A percentile compares a stretch with the other conserved stretches of the same genome.
Evolutionary conservation across 2,329 filamentous ascomycete species (phyloP).

Genomic region (Xylaria sp.): DNA sequence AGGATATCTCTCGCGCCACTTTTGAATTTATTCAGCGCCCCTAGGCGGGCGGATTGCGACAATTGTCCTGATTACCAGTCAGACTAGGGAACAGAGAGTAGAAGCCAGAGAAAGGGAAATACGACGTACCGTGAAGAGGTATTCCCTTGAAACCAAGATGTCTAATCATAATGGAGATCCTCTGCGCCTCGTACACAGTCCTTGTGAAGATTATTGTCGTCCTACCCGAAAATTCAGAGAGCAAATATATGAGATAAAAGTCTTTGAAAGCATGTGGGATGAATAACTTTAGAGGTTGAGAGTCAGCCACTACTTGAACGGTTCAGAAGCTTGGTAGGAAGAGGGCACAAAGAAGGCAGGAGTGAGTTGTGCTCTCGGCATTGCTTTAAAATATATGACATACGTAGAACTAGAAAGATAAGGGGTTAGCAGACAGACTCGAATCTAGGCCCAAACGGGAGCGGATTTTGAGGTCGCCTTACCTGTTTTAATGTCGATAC

Average conservation of each 20-base stretch:
- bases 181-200: constrained; percentile 90
- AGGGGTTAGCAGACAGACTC: constrained; percentile 4
- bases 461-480: background rate
- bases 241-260: constrained; percentile 84
- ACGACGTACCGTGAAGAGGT: constrained; percentile 76
- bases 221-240: constrained; percentile 89
- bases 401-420: constrained; percentile 63
- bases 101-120: background rate
- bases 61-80: constrained; percentile 70
- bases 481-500: constrained; percentile 85
- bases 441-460: background rate
- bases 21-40: constrained; percentile 90
- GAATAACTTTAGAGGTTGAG: constrained; percentile 64
- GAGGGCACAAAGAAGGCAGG: background rate
- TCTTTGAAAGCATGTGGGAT: constrained; percentile 90
- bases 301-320: constrained; percentile 13
- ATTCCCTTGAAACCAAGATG: constrained; percentile 90
- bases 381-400: background rate
- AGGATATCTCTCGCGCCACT: constrained; percentile 84
- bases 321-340: background rate
- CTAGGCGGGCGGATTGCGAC: constrained; percentile 85
- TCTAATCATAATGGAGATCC: constrained; percentile 83
- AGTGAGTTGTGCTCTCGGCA: background rate
- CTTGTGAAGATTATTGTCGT: constrained; percentile 90
- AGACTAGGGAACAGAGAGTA: background rate